A percentile compares a stretch with the other conserved stretches of the same genome.
Conservation (phyloP, 2,329 filamentous ascomycete genomes). For the Lanzia echinophila region DNA sequence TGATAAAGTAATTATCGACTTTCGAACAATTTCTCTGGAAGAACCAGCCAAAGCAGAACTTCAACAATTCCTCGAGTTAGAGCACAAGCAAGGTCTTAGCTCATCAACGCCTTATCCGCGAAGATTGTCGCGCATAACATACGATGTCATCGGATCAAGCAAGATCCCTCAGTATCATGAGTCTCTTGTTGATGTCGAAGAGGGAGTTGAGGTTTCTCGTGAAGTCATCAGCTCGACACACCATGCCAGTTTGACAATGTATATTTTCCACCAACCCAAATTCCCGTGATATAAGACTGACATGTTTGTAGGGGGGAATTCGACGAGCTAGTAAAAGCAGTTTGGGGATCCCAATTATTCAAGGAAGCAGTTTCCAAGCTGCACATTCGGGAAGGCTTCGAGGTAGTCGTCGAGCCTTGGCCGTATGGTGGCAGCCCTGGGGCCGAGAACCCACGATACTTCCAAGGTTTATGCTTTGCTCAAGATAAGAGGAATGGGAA, state of each 20-base stretch:
- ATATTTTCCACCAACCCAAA: constrained; percentile 19
- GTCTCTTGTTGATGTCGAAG: constrained; percentile 42
- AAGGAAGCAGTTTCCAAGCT: constrained; percentile 30
- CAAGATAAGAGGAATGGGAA: constrained; percentile 32
- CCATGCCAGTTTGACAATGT: constrained; percentile 44
- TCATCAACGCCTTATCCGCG: constrained; percentile 36
- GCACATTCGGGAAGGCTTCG: constrained; percentile 45
- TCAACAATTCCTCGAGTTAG: constrained; percentile 41
- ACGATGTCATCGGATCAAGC: constrained; percentile 48
- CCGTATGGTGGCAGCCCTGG: constrained; percentile 43
- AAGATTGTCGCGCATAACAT: constrained; percentile 47
- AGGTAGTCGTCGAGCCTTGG: constrained; percentile 47
- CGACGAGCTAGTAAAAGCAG: neutral
- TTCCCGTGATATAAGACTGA: neutral
- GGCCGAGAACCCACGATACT: constrained; percentile 42
- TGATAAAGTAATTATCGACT: constrained; percentile 44
- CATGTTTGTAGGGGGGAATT: neutral
- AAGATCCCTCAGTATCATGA: constrained; percentile 49
- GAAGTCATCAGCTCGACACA: constrained; percentile 40
- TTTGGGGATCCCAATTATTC: neutral
- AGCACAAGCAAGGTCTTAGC: constrained; percentile 35
- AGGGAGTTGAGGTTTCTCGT: constrained; percentile 36
- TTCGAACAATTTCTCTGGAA: constrained; percentile 52
- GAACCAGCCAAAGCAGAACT: constrained; percentile 48
- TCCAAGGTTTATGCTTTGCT: constrained; percentile 49